These are phyloP conservation scores for Cryphonectria radicalis DNA, from an alignment of 2,329 filamentous ascomycete species.

Conservation along the genomic window DNA sequence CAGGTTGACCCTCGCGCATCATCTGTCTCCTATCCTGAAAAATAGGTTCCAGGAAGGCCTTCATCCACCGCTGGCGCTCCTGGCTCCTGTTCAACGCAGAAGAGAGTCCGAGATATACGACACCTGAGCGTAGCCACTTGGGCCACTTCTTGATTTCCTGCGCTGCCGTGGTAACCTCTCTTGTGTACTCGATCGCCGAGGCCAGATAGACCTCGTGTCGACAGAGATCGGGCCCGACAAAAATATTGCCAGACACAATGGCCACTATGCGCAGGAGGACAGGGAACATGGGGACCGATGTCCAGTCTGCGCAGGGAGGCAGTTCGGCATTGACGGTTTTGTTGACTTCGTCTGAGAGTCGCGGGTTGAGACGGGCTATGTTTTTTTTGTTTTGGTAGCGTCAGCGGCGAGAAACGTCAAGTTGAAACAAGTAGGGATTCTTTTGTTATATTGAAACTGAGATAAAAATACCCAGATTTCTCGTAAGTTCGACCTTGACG, in stretches of 20 bases:
- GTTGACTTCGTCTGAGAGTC: conserved; percentile 16
- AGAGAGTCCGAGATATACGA: conserved; percentile 17
- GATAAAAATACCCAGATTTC: conserved; percentile 8
- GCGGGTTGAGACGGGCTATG: conserved; percentile 14
- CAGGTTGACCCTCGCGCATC: conserved; percentile 19
- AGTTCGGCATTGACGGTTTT: conserved; percentile 18
- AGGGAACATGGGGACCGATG: conserved; percentile 39
- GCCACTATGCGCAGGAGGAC: conserved; percentile 45
- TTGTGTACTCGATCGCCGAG: conserved; percentile 46
- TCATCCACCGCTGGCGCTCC: conserved; percentile 21
- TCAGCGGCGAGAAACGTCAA: neutral
- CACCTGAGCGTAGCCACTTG: conserved; percentile 17
- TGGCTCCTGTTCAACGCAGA: conserved; percentile 13
- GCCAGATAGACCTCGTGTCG: conserved; percentile 45
- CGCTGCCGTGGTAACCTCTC: conserved; percentile 27
- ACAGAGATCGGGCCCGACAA: conserved; percentile 47
- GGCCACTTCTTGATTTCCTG: conserved; percentile 36
- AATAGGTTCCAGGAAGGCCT: conserved; percentile 27
- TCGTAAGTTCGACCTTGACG: conserved; percentile 19
- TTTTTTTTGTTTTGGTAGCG: neutral
- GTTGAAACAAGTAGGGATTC: too few species aligned
- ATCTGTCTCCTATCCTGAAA: conserved; percentile 32
- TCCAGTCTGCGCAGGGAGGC: conserved; percentile 17
- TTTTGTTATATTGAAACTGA: fast-evolving
- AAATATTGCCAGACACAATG: conserved; percentile 46